phyloP scores from a whole-genome alignment of 2,329 filamentous ascomycete species.

The Rhynchosporium secalis region DNA sequence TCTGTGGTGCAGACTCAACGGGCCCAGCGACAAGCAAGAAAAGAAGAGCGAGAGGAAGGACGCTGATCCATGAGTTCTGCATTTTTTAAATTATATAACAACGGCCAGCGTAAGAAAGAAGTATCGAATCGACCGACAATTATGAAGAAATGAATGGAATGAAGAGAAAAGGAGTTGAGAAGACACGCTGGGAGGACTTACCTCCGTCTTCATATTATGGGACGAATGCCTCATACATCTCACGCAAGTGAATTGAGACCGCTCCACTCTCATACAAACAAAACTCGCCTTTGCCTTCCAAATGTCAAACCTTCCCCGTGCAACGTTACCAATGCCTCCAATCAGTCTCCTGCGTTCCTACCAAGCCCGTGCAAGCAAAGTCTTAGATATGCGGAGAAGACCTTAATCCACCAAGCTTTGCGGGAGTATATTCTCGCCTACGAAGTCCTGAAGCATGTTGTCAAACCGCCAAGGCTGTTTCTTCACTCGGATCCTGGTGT shows the following conservation, averaged over 20 bases:
- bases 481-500: constrained; percentile 22
- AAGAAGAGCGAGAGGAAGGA: constrained; percentile 29
- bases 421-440: constrained; percentile 8
- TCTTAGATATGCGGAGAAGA: no score
- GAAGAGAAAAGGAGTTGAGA: background rate
- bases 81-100: constrained; percentile 24
- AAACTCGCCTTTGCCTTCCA: no score
- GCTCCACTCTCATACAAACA: no score
- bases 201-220: constrained; percentile 13
- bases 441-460: constrained; percentile 15
- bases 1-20: constrained; percentile 31
- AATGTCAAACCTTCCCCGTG: no score
- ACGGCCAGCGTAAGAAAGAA: constrained; percentile 31
- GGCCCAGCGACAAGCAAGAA: constrained; percentile 24
- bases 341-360: no score
- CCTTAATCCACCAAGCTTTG: background rate
- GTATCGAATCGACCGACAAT: constrained; percentile 16
- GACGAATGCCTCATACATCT: constrained; percentile 19
- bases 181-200: constrained; percentile 1
- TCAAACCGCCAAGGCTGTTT: constrained; percentile 33
- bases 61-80: constrained; percentile 27
- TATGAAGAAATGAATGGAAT: constrained; percentile 14
- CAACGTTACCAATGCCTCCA: no score
- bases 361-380: no score
- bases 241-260: no score